Conservation (phyloP, 495 filamentous ascomycete species). For the Aspergillus sclerotioniger region DNA sequence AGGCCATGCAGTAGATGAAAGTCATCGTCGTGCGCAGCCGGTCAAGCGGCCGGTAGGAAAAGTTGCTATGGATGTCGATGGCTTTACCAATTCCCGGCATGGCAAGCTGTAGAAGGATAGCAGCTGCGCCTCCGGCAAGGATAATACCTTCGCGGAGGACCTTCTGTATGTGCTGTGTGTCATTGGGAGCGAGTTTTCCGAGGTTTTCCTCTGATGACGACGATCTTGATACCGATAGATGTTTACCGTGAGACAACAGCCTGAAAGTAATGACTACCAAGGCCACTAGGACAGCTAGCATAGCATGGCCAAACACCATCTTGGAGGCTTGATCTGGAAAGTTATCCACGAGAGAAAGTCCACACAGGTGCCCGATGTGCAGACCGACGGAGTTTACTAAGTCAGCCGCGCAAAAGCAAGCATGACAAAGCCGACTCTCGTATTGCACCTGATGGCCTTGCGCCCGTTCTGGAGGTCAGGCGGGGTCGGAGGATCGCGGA, state of each 20-base stretch:
- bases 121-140: conserved; percentile 35
- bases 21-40: conserved; percentile 44
- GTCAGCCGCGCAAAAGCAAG: too few relatives aligned
- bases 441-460: too few relatives aligned
- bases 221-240: background rate
- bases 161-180: conserved; percentile 30
- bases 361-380: too few relatives aligned
- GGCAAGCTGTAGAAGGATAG: conserved; percentile 42
- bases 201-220: conserved; percentile 2
- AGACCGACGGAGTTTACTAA: too few relatives aligned
- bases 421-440: too few relatives aligned
- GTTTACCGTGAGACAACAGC: background rate
- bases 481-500: too few relatives aligned
- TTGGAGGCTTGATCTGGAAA: too few relatives aligned
- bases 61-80: conserved; percentile 38
- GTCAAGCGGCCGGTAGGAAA: conserved; percentile 38
- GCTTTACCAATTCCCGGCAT: conserved; percentile 37
- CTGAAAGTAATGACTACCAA: background rate
- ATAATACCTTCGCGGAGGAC: conserved; percentile 39
- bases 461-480: too few relatives aligned
- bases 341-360: too few relatives aligned
- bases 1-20: conserved; percentile 44
- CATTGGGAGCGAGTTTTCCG: conserved; percentile 18
- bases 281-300: too few relatives aligned
- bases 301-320: too few relatives aligned